These are phyloP conservation scores for Aspergillus intermedius DNA, from an alignment of 2,329 filamentous ascomycete genomes.

Conservation along the genomic window DNA sequence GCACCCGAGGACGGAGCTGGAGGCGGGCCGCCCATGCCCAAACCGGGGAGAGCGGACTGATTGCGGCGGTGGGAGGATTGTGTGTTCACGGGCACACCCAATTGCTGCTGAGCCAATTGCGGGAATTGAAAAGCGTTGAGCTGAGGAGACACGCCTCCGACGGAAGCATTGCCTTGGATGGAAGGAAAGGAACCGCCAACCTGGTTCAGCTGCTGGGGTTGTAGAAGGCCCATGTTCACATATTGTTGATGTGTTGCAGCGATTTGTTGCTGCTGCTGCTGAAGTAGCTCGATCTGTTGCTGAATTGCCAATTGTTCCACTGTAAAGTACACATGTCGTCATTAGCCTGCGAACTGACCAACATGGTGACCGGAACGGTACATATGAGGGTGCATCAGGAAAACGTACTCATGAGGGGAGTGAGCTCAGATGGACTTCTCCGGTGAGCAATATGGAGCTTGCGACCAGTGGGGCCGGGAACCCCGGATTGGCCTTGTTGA, in stretches of 20 bases:
- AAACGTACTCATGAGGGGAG: constrained; percentile 90
- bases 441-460: constrained; percentile 96
- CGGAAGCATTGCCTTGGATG: constrained; percentile 60
- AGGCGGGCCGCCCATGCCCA: constrained; percentile 82
- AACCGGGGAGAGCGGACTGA: constrained; percentile 90
- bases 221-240: constrained; percentile 93
- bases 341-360: not conserved
- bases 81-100: constrained; percentile 66
- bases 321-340: constrained; percentile 29
- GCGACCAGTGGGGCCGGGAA: constrained; percentile 70
- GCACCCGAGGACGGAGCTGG: constrained; percentile 86
- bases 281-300: constrained; percentile 94
- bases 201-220: constrained; percentile 72
- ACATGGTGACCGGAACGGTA: constrained; percentile 34
- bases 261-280: constrained; percentile 97
- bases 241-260: constrained; percentile 95
- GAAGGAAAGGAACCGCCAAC: constrained; percentile 64
- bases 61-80: constrained; percentile 93
- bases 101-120: constrained; percentile 63
- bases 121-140: constrained; percentile 81
- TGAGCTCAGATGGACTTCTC: constrained; percentile 93
- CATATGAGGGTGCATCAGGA: constrained; percentile 22
- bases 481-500: constrained; percentile 53
- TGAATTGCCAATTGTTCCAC: constrained; percentile 98
- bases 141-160: constrained; percentile 71